Evolutionary conservation across 768 basidiomycete species (phyloP).

Genomic region (Suillus occidentalis): DNA sequence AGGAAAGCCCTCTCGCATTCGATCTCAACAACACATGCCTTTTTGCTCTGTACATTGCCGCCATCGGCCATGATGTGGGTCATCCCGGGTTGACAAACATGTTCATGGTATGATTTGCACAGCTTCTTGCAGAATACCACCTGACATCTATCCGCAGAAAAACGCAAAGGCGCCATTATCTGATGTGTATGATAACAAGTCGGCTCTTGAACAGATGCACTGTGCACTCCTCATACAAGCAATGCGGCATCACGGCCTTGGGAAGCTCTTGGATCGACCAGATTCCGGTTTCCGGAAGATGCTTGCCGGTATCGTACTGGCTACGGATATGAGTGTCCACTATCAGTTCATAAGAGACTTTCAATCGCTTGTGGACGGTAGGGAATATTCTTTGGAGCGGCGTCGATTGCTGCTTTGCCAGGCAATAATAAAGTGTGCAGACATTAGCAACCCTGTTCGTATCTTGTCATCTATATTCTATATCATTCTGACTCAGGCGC

Average conservation of each 20-base stretch:
- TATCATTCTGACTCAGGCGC: slow-evolving; percentile 14
- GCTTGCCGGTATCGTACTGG: slow-evolving; percentile 79
- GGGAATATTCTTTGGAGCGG: slow-evolving; percentile 38
- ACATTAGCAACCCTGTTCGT: slow-evolving; percentile 97
- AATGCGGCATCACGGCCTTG: slow-evolving; percentile 79
- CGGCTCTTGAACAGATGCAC: slow-evolving; percentile 92
- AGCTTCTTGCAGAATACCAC: slow-evolving; percentile 3
- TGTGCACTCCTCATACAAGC: slow-evolving; percentile 76
- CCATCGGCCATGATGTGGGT: slow-evolving; percentile 96
- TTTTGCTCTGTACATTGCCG: slow-evolving; percentile 83
- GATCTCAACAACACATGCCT: slow-evolving; percentile 67
- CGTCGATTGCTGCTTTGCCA: slow-evolving; percentile 80
- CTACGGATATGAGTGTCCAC: slow-evolving; percentile 95
- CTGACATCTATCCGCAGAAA: slow-evolving; percentile 54
- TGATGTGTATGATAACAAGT: slow-evolving; percentile 83
- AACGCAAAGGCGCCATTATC: slow-evolving; percentile 91
- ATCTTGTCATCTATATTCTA: neutral
- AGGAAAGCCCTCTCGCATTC: slow-evolving; percentile 35
- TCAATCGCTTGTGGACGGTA: slow-evolving; percentile 44
- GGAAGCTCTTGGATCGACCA: slow-evolving; percentile 61
- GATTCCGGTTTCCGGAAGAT: slow-evolving; percentile 63
- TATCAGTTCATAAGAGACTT: slow-evolving; percentile 78
- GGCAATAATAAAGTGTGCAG: slow-evolving; percentile 93
- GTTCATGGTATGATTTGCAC: slow-evolving; percentile 73
- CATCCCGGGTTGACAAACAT: slow-evolving; percentile 94